Base-by-base conservation (phyloP, 208 protist genomes). In the Trichomonas tenax region DNA sequence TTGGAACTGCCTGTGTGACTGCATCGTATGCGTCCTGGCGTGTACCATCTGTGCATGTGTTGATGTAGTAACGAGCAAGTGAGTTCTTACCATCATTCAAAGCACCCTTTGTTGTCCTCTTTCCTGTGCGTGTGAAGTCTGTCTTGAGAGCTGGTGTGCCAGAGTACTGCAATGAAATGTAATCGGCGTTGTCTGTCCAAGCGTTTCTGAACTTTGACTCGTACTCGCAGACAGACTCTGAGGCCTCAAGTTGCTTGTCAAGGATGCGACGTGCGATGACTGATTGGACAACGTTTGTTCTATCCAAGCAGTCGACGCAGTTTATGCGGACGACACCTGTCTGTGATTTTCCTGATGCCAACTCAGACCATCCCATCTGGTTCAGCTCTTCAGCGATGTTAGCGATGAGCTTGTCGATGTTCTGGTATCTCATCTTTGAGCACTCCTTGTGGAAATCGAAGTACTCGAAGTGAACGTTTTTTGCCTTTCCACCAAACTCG, bases 301-400 rank as follows among this genome's bases (percentile, higher is more conserved):
- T 49, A 88, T 97, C 96, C 23, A 97, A 88, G 63, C 96, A 97
- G 58, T 97, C 96, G 38, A 97, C 88, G 72, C 96, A 97, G 45
- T 97, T 97, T n/a, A 89, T 96, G 23, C 96, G 72, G 17, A 97
- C 45, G 46, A 82, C 46, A 51, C 96, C 96, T 31, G 95, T 36
- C 63, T 97, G 96, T 41, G 1, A 3, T 51, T 96, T 34, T 3
- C 46, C 46, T 4, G 11, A 10, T 48, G 63, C n/a, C 26, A 81
- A 0, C 15, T 95, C 36, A 31, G 89, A 95, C 49, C 45, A 96
- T 36, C 51, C 96, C n/a, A 86, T 84, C 10, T 63, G 3, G 34
- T 97, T 49, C 26, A 97, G 6, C 34, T 96, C n/a, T 46, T 26
- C 8, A 0, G 11, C 8, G 11, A 97, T 90, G n/a, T 36, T 49